Conservation (phyloP, 352 stramenopile genomes). For the Pythium monospermum region DNA sequence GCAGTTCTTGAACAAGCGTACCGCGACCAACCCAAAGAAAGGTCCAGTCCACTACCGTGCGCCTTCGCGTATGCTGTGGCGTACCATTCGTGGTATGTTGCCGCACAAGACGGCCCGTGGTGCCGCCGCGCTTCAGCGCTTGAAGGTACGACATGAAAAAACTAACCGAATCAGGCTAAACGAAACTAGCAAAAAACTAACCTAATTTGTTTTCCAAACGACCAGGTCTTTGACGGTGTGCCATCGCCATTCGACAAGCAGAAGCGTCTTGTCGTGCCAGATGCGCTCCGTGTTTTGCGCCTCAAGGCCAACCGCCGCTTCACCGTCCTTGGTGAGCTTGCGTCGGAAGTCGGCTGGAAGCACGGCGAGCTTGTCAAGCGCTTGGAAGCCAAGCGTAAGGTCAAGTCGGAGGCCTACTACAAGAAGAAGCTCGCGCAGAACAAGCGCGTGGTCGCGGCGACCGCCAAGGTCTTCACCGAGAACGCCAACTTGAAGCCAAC, state of each 20-base stretch:
- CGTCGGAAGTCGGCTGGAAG: conserved; percentile 96
- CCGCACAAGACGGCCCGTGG: conserved; percentile 98
- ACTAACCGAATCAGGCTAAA: no score
- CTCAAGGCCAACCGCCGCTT: conserved; percentile 93
- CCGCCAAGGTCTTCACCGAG: conserved; percentile 87
- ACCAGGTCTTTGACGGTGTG: conserved; percentile 97
- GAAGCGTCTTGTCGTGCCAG: conserved; percentile 98
- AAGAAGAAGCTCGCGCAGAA: conserved; percentile 93
- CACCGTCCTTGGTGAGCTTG: conserved; percentile 94
- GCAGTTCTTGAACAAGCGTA: conserved; percentile 98
- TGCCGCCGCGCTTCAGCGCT: conserved; percentile 91
- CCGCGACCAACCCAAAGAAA: conserved; percentile 96
- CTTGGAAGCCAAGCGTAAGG: conserved; percentile 92
- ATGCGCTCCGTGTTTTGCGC: conserved; percentile 92
- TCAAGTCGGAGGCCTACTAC: conserved; percentile 97
- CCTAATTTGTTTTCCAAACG: not conserved
- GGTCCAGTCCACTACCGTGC: conserved; percentile 98
- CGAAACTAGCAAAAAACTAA: no score
- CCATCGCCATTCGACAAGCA: conserved; percentile 98
- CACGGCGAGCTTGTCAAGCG: conserved; percentile 93
- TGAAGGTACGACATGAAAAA: conserved; percentile 93
- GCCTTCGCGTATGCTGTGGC: conserved; percentile 92
- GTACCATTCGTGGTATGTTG: conserved; percentile 97
- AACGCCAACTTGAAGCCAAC: conserved; percentile 84
- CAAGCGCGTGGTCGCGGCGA: conserved; percentile 87